Evolutionary conservation across 2,329 filamentous ascomycete species (phyloP).

Genomic region (Botrytis elliptica): DNA sequence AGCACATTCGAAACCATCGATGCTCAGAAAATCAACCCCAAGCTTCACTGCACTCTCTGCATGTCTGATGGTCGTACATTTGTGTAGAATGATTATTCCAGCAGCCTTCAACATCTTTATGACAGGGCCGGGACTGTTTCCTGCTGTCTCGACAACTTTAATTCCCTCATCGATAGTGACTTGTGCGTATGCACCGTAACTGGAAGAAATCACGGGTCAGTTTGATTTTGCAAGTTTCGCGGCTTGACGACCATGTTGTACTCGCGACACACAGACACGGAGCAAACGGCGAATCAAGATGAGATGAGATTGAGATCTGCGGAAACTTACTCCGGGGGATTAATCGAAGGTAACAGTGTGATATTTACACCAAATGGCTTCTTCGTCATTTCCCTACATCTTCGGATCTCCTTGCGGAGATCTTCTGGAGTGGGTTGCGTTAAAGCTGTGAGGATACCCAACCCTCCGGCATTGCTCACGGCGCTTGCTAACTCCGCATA

Average conservation of each 20-base stretch:
- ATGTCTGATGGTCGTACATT: conserved; percentile 95
- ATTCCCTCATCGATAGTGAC: conserved; percentile 92
- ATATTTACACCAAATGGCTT: conserved; percentile 91
- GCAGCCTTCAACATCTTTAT: conserved; percentile 84
- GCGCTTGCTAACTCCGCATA: conserved; percentile 76
- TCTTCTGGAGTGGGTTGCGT: conserved; percentile 91
- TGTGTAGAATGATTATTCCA: conserved; percentile 81
- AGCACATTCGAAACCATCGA: conserved; percentile 97
- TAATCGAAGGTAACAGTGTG: conserved; percentile 85
- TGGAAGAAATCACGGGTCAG: conserved; percentile 5
- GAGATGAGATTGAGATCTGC: conserved; percentile 6
- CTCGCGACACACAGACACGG: neutral
- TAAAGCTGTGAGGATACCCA: conserved; percentile 81
- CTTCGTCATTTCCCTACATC: conserved; percentile 75
- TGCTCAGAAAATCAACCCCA: conserved; percentile 93
- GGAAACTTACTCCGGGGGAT: conserved; percentile 66
- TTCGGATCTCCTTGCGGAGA: conserved; percentile 88
- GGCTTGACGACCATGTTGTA: conserved; percentile 4
- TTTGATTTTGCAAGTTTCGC: neutral
- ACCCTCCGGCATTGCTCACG: conserved; percentile 77
- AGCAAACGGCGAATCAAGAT: conserved; percentile 18
- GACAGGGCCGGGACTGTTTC: conserved; percentile 85
- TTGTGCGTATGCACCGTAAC: conserved; percentile 83
- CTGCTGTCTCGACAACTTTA: conserved; percentile 87
- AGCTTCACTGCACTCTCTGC: conserved; percentile 89